Evolutionary conservation across 305 asterid genomes (phyloP), one percentile per base, ranked within the genome.

Genomic region (Fraxinus albicans): DNA sequence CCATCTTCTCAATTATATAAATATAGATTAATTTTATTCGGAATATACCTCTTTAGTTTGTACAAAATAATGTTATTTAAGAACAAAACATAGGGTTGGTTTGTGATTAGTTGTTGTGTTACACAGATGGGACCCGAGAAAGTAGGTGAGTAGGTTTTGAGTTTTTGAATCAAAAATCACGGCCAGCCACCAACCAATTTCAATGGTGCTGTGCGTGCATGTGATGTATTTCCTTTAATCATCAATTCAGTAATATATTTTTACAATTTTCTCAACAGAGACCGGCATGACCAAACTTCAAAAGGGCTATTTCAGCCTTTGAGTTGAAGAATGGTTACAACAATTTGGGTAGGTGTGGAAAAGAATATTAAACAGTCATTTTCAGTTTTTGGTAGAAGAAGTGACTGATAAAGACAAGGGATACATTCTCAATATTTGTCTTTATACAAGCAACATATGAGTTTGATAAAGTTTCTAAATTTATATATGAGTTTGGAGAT

Each of bases 361-460:
- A 75, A 74, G 3, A n/a, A 8, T 7, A 35, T 8, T 36, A 3
- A 3, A 9, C 3, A 10, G 50, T 36, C 6, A 74, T 36, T 4
- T 6, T 35, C 60, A 38, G 9, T 19, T 74, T 6, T 73, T 17
- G 81, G 47, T 44, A 72, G 79, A 63, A 82, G 77, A 73, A 15
- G 35, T 67, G 85, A 86, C 88, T 80, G 84, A 84, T 76, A 65
- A 84, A 83, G 27, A 85, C 84, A 27, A 88, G 81, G 44, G 81
- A 67, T 58, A 79, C 82, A 70, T 25, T 25, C 27, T 25, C 27
- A 25, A 25, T 25, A 25, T 25, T 25, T 25, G 27, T 25, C 27
- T 25, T 25, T 25, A 25, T 25, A 25, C 27, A 25, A 25, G 27
- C 27, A 25, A 25, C 27, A 25, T 25, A 25, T 25, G 27, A 25